Percentiles rank a stretch among this genome's conserved stretches.
Evolutionary conservation across 495 filamentous ascomycete genomes (phyloP).

Genomic region (Lentithecium fluviatile): DNA sequence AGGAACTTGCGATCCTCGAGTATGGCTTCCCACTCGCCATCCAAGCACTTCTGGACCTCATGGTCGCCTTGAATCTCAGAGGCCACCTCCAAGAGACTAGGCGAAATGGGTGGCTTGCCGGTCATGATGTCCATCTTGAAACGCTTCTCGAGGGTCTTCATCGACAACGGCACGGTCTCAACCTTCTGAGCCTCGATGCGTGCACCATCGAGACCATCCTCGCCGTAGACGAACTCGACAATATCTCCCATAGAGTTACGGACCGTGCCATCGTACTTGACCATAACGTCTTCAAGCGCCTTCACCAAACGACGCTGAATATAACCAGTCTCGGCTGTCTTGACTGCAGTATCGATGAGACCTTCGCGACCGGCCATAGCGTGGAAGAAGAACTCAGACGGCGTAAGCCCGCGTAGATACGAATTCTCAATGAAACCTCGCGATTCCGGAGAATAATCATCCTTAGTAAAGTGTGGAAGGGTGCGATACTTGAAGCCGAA

Average conservation of each 20-base stretch:
- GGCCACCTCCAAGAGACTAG: slow-evolving; percentile 79
- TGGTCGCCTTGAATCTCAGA: slow-evolving; percentile 84
- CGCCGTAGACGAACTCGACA: slow-evolving; percentile 96
- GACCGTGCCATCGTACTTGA: slow-evolving; percentile 96
- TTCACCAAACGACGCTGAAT: slow-evolving; percentile 98
- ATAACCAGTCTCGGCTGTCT: slow-evolving; percentile 98
- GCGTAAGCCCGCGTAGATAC: slow-evolving; percentile 92
- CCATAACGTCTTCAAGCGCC: slow-evolving; percentile 94
- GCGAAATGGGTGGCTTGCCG: slow-evolving; percentile 55
- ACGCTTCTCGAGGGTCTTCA: slow-evolving; percentile 68
- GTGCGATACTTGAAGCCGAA: slow-evolving; percentile 99
- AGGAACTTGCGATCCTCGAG: slow-evolving; percentile 71
- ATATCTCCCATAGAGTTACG: slow-evolving; percentile 96
- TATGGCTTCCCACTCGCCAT: slow-evolving; percentile 84
- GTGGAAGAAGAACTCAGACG: slow-evolving; percentile 98
- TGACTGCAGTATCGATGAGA: slow-evolving; percentile 99
- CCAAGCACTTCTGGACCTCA: slow-evolving; percentile 76
- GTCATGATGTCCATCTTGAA: slow-evolving; percentile 97
- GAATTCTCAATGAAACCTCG: slow-evolving; percentile 99
- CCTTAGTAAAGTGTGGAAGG: slow-evolving; percentile 96
- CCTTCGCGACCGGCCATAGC: slow-evolving; percentile 99
- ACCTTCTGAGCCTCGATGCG: slow-evolving; percentile 89
- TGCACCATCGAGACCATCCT: slow-evolving; percentile 90
- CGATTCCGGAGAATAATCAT: slow-evolving; percentile 96
- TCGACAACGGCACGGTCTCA: slow-evolving; percentile 75